Percentiles rank a stretch among this genome's conserved stretches.
Evolutionary conservation across 1,284 basidiomycete genomes (phyloP).

Genomic region (Moesziomyces parantarcticus): DNA sequence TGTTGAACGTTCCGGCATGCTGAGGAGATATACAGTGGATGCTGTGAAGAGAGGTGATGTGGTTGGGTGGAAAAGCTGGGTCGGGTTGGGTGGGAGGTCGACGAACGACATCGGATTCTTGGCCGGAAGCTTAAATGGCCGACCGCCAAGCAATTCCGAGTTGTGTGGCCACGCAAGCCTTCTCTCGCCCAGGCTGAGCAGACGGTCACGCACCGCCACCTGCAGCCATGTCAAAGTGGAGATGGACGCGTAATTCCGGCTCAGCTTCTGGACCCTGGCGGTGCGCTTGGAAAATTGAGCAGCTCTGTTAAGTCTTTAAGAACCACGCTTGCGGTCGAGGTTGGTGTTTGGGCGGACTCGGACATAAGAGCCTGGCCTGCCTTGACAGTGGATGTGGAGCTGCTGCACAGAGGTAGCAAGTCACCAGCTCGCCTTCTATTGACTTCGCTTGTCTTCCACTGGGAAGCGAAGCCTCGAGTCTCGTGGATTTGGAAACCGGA

Average conservation of each 20-base stretch:
- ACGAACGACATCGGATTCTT: not conserved
- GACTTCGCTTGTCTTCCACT: too few species aligned
- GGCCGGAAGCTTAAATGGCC: not conserved
- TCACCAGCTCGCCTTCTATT: too few species aligned
- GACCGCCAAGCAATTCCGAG: not conserved
- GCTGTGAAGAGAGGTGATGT: not conserved
- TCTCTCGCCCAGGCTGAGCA: not conserved
- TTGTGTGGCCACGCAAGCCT: not conserved
- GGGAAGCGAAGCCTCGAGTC: too few species aligned
- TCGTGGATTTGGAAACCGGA: too few species aligned
- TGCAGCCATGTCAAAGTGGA: not conserved
- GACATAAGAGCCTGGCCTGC: too few species aligned
- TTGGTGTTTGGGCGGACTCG: too few species aligned
- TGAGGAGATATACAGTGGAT: not conserved
- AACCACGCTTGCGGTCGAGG: too few species aligned
- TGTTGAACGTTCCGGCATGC: conserved; percentile 47
- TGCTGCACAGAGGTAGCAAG: too few species aligned
- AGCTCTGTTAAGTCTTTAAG: too few species aligned
- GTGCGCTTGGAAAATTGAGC: too few species aligned
- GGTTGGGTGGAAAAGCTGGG: not conserved
- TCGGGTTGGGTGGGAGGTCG: not conserved
- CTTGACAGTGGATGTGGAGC: too few species aligned
- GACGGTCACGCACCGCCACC: not conserved
- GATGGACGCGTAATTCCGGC: not conserved
- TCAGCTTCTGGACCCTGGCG: too few species aligned